phyloP scores from a whole-genome alignment of 129 eudicot genomes.

The Mikania micrantha region DNA sequence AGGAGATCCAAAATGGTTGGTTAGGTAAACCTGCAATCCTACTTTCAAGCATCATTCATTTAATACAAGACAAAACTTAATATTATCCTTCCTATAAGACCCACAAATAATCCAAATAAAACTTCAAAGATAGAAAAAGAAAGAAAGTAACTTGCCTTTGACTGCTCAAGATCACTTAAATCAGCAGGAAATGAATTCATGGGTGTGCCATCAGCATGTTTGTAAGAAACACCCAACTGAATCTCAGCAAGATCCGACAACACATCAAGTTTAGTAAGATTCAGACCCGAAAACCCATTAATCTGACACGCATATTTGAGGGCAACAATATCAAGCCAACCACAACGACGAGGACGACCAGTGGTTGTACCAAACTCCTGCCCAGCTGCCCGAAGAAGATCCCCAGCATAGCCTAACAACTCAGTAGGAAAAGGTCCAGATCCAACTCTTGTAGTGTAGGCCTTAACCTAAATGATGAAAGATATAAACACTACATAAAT shows the following conservation, averaged over 20 bases:
- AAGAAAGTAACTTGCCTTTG: conserved; percentile 49
- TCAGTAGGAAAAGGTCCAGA: conserved; percentile 99
- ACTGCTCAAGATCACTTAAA: conserved; percentile 65
- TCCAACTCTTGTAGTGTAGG: conserved; percentile 97
- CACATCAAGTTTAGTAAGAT: conserved; percentile 94
- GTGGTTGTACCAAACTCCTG: conserved; percentile 98
- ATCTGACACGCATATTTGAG: conserved; percentile 63
- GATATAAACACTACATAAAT: neutral
- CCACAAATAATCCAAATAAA: neutral
- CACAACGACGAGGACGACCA: conserved; percentile 99
- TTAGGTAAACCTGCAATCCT: neutral
- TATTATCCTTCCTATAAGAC: neutral
- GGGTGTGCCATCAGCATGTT: conserved; percentile 47
- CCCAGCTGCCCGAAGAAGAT: conserved; percentile 81
- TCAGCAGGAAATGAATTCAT: conserved; percentile 68
- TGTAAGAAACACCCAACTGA: conserved; percentile 74
- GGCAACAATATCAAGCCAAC: conserved; percentile 93
- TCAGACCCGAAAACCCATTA: conserved; percentile 70
- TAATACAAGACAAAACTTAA: neutral
- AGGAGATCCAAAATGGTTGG: neutral
- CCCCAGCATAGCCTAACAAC: conserved; percentile 76
- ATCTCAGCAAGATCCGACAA: conserved; percentile 85
- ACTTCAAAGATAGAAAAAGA: neutral
- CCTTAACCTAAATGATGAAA: conserved; percentile 70
- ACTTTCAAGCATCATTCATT: neutral